These are phyloP conservation scores for Aureobasidium musti DNA, from an alignment of 2,329 filamentous ascomycete genomes.

Conservation along the genomic window DNA sequence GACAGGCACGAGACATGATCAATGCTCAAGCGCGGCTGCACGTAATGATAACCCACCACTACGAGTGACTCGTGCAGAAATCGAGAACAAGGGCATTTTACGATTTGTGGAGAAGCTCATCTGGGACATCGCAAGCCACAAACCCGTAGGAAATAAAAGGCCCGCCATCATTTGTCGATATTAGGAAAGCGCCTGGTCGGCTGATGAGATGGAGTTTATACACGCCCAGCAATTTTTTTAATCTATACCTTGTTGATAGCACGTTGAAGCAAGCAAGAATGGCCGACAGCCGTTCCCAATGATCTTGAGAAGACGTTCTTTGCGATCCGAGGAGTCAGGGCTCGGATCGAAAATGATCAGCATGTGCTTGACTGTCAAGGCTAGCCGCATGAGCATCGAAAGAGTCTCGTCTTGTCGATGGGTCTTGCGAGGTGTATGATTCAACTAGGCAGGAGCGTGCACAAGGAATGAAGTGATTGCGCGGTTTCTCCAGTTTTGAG, in stretches of 20 bases:
- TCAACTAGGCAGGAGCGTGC: slow-evolving; percentile 5
- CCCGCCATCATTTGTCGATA: slow-evolving; percentile 12
- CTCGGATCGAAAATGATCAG: slow-evolving; percentile 25
- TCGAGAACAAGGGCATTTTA: slow-evolving; percentile 7
- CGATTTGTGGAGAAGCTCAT: slow-evolving; percentile 28
- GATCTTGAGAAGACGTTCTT: slow-evolving; percentile 14
- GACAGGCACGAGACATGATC: slow-evolving; percentile 23
- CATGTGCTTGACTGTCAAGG: slow-evolving; percentile 15
- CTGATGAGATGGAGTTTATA: not conserved
- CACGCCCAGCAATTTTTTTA: slow-evolving; percentile 21
- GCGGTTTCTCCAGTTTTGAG: slow-evolving; percentile 26
- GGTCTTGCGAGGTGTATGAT: not conserved
- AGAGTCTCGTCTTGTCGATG: slow-evolving; percentile 4
- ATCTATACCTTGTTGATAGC: slow-evolving; percentile 19
- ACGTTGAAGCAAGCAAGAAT: slow-evolving; percentile 8
- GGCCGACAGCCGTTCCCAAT: slow-evolving; percentile 20
- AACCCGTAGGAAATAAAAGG: slow-evolving; percentile 16
- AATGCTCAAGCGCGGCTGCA: slow-evolving; percentile 20
- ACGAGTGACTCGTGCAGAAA: slow-evolving; percentile 23
- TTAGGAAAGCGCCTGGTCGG: slow-evolving; percentile 16
- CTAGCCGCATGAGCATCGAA: slow-evolving; percentile 22
- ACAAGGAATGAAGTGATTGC: slow-evolving; percentile 20
- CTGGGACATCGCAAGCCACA: slow-evolving; percentile 25
- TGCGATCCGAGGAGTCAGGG: slow-evolving; percentile 24
- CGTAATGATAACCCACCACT: slow-evolving; percentile 6